These are phyloP conservation scores for Auriscalpium microsporum DNA, from an alignment of 768 basidiomycete genomes.

Conservation along the genomic window DNA sequence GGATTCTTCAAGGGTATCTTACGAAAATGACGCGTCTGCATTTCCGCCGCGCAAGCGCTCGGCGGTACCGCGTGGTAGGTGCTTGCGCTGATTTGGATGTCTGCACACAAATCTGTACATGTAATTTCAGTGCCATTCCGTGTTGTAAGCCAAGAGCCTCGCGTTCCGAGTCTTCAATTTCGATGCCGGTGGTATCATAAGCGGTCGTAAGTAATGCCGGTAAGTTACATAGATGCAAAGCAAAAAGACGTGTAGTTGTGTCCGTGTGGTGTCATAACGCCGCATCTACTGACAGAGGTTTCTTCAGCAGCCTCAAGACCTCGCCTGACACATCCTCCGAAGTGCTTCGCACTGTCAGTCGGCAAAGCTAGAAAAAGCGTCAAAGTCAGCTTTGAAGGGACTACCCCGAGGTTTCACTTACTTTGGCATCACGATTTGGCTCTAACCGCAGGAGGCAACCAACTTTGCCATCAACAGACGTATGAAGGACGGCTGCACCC, in stretches of 20 bases:
- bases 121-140: too few species aligned
- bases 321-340: slow-evolving; percentile 81
- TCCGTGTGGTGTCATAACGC: slow-evolving; percentile 9
- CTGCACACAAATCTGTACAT: too few species aligned
- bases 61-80: too few species aligned
- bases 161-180: neutral
- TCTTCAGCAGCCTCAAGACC: slow-evolving; percentile 47
- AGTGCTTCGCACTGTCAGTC: slow-evolving; percentile 89
- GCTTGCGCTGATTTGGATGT: too few species aligned
- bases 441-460: slow-evolving; percentile 90
- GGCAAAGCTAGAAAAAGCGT: slow-evolving; percentile 55
- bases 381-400: neutral
- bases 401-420: slow-evolving; percentile 25
- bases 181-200: neutral
- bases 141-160: too few species aligned
- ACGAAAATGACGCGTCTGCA: slow-evolving; percentile 24
- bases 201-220: neutral
- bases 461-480: slow-evolving; percentile 85
- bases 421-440: slow-evolving; percentile 94
- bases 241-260: neutral
- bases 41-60: neutral
- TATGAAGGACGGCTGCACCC: slow-evolving; percentile 93
- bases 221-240: neutral
- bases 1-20: slow-evolving; percentile 34
- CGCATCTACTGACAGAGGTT: slow-evolving; percentile 26